phyloP scores from a whole-genome alignment of 2,329 filamentous ascomycete genomes.

The Exophiala dermatitidis region DNA sequence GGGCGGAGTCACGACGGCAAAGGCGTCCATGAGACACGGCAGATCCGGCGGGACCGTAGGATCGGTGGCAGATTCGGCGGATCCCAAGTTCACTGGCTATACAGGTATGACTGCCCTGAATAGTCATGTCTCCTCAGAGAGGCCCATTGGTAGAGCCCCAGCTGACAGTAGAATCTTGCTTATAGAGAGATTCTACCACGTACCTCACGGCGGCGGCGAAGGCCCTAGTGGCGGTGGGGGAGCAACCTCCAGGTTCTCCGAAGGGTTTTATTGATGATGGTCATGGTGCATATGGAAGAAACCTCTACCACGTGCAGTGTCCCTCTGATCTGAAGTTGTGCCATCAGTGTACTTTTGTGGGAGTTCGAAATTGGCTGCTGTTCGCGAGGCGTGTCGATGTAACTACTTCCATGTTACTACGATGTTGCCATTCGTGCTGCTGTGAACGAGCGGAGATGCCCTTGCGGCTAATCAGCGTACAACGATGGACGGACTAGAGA shows the following conservation, averaged over 20 bases:
- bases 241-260: neutral
- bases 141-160: neutral
- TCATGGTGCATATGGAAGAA: too few species aligned
- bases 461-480: too few species aligned
- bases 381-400: too few species aligned
- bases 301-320: too few species aligned
- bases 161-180: neutral
- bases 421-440: too few species aligned
- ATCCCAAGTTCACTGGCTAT: neutral
- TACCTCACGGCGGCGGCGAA: neutral
- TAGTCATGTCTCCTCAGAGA: too few species aligned
- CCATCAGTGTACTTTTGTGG: too few species aligned
- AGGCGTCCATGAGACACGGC: constrained; percentile 1
- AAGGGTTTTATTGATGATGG: neutral
- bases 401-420: too few species aligned
- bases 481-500: too few species aligned
- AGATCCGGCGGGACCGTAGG: neutral
- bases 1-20: neutral
- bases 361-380: too few species aligned
- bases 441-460: too few species aligned
- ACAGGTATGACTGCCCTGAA: neutral
- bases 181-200: constrained; percentile 4
- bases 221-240: neutral
- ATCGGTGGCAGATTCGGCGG: neutral
- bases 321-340: too few species aligned